Evolutionary conservation across 805 yeast genomes (phyloP).

Genomic region (Debaryomyces castellii): DNA sequence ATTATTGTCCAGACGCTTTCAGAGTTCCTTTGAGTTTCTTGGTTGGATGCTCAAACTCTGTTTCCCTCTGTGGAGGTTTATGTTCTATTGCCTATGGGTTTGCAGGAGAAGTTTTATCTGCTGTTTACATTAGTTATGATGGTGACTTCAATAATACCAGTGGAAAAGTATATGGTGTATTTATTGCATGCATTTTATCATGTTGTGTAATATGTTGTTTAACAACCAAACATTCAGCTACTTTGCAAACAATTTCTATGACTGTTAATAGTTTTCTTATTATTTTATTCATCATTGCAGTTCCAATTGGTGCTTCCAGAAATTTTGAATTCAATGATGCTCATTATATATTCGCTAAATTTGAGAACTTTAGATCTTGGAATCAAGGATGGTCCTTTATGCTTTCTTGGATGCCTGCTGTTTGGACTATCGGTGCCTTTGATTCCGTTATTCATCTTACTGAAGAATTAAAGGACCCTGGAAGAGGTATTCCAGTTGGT

Average conservation of each 20-base stretch:
- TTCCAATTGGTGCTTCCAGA: slow-evolving; percentile 56
- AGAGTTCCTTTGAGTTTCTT: slow-evolving; percentile 58
- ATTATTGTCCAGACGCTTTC: slow-evolving; percentile 57
- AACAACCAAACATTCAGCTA: slow-evolving; percentile 57
- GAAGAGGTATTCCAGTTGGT: slow-evolving; percentile 63
- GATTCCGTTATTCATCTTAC: slow-evolving; percentile 73
- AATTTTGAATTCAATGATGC: slow-evolving; percentile 22
- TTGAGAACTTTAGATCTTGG: slow-evolving; percentile 54
- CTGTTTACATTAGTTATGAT: slow-evolving; percentile 53
- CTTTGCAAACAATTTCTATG: slow-evolving; percentile 60
- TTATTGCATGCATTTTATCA: slow-evolving; percentile 55
- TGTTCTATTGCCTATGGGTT: slow-evolving; percentile 73
- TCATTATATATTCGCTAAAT: slow-evolving; percentile 53
- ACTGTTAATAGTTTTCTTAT: slow-evolving; percentile 52
- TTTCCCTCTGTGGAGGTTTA: slow-evolving; percentile 65
- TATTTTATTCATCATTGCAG: slow-evolving; percentile 56
- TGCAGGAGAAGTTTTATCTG: slow-evolving; percentile 57
- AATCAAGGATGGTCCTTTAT: slow-evolving; percentile 42
- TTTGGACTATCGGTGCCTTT: slow-evolving; percentile 76
- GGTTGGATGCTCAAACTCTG: slow-evolving; percentile 66
- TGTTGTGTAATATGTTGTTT: slow-evolving; percentile 55
- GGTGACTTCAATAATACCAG: slow-evolving; percentile 55
- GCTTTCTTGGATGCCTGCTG: slow-evolving; percentile 61
- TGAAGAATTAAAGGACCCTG: slow-evolving; percentile 67
- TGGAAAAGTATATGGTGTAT: slow-evolving; percentile 62